These are phyloP conservation scores for Xylaria sp. DNA, from an alignment of 2,329 filamentous ascomycete genomes.

Conservation along the genomic window DNA sequence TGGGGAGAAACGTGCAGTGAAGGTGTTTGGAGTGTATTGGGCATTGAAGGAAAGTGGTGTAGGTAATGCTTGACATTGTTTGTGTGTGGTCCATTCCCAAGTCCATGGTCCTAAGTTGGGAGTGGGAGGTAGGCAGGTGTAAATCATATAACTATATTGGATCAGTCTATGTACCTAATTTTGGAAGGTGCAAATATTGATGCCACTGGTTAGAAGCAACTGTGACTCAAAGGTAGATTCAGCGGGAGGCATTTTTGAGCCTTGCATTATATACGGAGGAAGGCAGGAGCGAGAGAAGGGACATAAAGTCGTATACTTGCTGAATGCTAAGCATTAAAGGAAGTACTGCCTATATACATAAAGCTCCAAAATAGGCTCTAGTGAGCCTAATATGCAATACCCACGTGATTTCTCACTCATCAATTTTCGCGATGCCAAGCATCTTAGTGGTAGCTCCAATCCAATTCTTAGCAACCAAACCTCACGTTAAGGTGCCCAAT, in stretches of 20 bases:
- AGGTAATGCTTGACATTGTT: neutral
- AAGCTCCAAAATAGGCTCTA: neutral
- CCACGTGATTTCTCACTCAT: slow-evolving; percentile 32
- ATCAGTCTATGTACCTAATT: slow-evolving; percentile 11
- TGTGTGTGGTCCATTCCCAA: neutral
- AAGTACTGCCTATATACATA: slow-evolving; percentile 6
- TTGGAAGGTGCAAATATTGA: neutral
- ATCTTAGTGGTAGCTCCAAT: slow-evolving; percentile 29
- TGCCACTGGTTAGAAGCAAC: neutral
- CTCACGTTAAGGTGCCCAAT: slow-evolving; percentile 36
- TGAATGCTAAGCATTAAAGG: neutral
- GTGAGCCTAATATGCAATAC: slow-evolving; percentile 26
- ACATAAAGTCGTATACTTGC: slow-evolving; percentile 3
- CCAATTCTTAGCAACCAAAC: slow-evolving; percentile 21
- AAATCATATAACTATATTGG: neutral
- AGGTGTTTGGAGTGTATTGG: neutral
- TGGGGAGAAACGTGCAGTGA: neutral
- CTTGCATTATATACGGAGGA: too few relatives aligned
- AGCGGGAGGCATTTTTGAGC: neutral
- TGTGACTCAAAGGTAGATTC: neutral
- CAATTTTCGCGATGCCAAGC: slow-evolving; percentile 43
- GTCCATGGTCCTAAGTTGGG: neutral
- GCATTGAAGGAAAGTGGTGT: neutral
- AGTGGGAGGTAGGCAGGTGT: neutral
- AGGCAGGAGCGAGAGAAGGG: neutral